These are phyloP conservation scores for Rhizopogon vulgaris DNA, from an alignment of 768 basidiomycete genomes.

Conservation along the genomic window DNA sequence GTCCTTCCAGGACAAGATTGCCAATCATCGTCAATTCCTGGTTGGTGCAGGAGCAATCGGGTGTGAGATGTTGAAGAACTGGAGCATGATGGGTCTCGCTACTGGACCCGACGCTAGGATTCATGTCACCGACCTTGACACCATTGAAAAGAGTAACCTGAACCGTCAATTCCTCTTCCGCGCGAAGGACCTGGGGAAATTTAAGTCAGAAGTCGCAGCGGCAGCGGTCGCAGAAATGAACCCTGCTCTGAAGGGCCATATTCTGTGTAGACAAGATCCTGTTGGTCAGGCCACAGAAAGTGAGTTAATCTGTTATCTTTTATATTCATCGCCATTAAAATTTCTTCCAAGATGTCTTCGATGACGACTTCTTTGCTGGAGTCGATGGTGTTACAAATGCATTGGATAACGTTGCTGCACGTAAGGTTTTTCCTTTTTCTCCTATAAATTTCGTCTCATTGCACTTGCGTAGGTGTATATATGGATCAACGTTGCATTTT, in stretches of 20 bases:
- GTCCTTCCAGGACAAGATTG: constrained; percentile 86
- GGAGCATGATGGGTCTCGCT: constrained; percentile 97
- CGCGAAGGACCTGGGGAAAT: constrained; percentile 91
- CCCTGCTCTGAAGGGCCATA: constrained; percentile 80
- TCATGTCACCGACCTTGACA: constrained; percentile 95
- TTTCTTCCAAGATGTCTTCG: constrained; percentile 64
- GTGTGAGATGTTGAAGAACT: constrained; percentile 99
- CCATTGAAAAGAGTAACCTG: constrained; percentile 98
- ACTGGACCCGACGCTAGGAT: constrained; percentile 74
- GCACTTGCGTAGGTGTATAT: constrained; percentile 63
- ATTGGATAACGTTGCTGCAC: constrained; percentile 92
- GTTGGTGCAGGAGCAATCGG: constrained; percentile 99
- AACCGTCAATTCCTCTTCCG: constrained; percentile 98
- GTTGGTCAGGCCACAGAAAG: constrained; percentile 93
- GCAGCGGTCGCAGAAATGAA: constrained; percentile 95
- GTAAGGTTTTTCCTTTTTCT: constrained; percentile 39
- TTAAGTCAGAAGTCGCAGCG: constrained; percentile 94
- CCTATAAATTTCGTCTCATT: constrained; percentile 4
- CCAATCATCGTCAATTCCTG: constrained; percentile 87
- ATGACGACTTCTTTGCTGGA: constrained; percentile 78
- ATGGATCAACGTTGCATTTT: constrained; percentile 99
- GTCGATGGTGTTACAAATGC: constrained; percentile 97
- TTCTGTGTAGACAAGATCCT: constrained; percentile 83
- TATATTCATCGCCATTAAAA: constrained; percentile 6
- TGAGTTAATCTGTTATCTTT: constrained; percentile 32